Evolutionary conservation across 2,329 filamentous ascomycete species (phyloP), one percentile per base, ranked within the genome.

Genomic region (Plenodomus tracheiphilus): DNA sequence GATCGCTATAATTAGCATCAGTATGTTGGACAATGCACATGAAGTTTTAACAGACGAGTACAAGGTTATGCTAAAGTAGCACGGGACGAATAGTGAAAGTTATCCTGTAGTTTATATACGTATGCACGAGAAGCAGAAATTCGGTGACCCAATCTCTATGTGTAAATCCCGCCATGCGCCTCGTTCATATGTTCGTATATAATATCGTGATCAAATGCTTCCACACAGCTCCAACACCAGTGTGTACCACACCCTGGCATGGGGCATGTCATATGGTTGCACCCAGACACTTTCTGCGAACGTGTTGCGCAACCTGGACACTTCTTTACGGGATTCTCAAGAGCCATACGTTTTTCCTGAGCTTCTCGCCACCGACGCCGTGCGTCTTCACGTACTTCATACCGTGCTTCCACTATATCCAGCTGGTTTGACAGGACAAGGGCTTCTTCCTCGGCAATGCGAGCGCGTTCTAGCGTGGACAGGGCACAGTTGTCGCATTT

Each of bases 151-250:
- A n/a, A n/a, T n/a, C 13, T 11, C 11, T 11, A 32, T 15, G 28
- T 32, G 13, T 39, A 39, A 16, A 36, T 15, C 4, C 44, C 44
- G 13, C 46, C 53, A 39, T 54, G 46, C 9, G 34, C 44, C 49
- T 49, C 48, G 19, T 39, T 43, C 56, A 78, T 72, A 48, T 78
- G 75, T 1, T 25, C 10, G 50, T 77, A 78, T 19, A 79, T 74
- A 2, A 51, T 39, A 0, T 38, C 32, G 2, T 42, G 40, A 3
- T 51, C 49, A 11, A 63, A 65, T 15, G 54, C 51, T 49, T 65
- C 49, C 0, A 74, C 72, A 52, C 72, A 78, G 10, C 65, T 61
- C 64, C 69, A 77, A 46, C 74, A 77, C 75, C 75, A 77, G 47
- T 77, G 68, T 15, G 53, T 58, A 2, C 61, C 57, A 52, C 75